Evolutionary conservation across 2,329 filamentous ascomycete genomes (phyloP).

Genomic region (Hypoxylon sp.): DNA sequence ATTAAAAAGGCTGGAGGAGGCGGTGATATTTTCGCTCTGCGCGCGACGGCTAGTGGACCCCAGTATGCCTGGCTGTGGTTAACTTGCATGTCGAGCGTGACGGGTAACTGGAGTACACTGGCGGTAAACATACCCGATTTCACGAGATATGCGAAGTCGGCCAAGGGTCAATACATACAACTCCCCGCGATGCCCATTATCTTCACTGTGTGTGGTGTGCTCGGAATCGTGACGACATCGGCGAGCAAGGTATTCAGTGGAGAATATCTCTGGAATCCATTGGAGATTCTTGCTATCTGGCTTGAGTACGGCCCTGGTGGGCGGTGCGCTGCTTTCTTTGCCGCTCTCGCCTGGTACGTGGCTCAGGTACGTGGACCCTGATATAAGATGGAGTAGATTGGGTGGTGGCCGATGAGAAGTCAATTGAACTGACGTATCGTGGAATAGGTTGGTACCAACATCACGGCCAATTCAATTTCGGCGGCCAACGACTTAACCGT

Average conservation of each 20-base stretch:
- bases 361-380: constrained; percentile 56
- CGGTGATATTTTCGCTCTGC: constrained; percentile 56
- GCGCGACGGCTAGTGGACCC: constrained; percentile 57
- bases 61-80: constrained; percentile 68
- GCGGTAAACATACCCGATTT: constrained; percentile 70
- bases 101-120: constrained; percentile 60
- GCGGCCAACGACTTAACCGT: constrained; percentile 71
- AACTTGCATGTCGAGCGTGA: constrained; percentile 63
- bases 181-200: constrained; percentile 63
- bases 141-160: constrained; percentile 58
- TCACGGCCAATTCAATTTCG: constrained; percentile 69
- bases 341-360: constrained; percentile 66
- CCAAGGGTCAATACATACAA: constrained; percentile 59
- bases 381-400: background rate
- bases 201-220: constrained; percentile 63
- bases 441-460: constrained; percentile 68
- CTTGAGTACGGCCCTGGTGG: constrained; percentile 60
- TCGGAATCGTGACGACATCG: constrained; percentile 72
- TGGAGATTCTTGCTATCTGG: constrained; percentile 63
- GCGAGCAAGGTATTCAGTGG: constrained; percentile 68
- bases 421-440: constrained; percentile 48
- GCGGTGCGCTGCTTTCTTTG: constrained; percentile 61
- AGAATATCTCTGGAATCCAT: constrained; percentile 65
- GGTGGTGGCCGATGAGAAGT: background rate
- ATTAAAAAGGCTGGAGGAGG: constrained; percentile 70